These are phyloP conservation scores for Obba rivulosa DNA, from an alignment of 768 basidiomycete genomes.

Conservation along the genomic window DNA sequence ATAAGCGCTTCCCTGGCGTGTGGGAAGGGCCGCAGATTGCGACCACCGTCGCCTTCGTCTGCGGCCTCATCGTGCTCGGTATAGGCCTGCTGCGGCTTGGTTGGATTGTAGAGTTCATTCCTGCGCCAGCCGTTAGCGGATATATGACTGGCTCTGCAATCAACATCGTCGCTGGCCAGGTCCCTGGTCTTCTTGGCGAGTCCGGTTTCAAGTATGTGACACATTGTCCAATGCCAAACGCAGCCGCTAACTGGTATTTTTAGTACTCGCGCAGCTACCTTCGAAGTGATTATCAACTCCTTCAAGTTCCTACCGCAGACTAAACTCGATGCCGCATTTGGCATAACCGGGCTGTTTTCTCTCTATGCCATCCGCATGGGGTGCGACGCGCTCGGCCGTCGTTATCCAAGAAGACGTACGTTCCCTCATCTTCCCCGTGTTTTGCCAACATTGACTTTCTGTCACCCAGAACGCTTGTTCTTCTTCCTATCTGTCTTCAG, in stretches of 20 bases:
- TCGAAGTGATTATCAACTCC: conserved; percentile 87
- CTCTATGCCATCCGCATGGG: conserved; percentile 65
- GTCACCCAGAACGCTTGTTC: conserved; percentile 50
- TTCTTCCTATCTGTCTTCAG: conserved; percentile 78
- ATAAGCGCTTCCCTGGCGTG: conserved; percentile 44
- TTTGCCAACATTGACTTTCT: not conserved
- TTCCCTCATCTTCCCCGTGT: not conserved
- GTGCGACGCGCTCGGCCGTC: conserved; percentile 45
- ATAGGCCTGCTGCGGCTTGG: conserved; percentile 88
- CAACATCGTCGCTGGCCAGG: conserved; percentile 82
- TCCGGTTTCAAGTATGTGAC: conserved; percentile 71
- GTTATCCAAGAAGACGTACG: conserved; percentile 61
- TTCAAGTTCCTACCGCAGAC: conserved; percentile 75
- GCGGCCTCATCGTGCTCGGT: conserved; percentile 86
- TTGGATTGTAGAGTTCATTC: conserved; percentile 94
- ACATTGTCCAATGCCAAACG: conserved; percentile 1
- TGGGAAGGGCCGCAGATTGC: conserved; percentile 77
- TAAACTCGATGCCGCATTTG: conserved; percentile 84
- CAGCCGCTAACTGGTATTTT: conserved; percentile 1
- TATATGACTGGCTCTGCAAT: conserved; percentile 99
- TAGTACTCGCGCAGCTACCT: conserved; percentile 83
- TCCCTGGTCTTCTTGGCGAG: conserved; percentile 87
- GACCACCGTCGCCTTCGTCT: conserved; percentile 76
- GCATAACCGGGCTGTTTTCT: conserved; percentile 64
- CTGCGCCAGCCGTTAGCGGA: conserved; percentile 75